Evolutionary conservation across 805 yeast species (phyloP), one percentile per base, ranked within the genome.

Genomic region (Teunomyces aglyptinius): DNA sequence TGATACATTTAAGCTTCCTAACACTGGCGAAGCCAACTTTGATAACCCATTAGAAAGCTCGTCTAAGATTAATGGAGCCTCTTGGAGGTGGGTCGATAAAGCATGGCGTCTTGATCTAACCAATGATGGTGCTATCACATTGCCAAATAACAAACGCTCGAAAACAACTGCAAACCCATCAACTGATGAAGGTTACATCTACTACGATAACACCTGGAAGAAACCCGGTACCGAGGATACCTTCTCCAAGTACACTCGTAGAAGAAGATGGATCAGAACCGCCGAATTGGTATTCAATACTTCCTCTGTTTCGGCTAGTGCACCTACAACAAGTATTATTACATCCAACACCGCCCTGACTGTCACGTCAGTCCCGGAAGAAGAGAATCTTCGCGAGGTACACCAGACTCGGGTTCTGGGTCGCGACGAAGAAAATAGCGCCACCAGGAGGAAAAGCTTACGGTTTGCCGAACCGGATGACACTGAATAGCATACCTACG

Each of bases 61-160:
- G 49, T 52, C 61, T 52, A 57, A 58, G 41, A 81, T 85, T 35
- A 75, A 83, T 4, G 89, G 87, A 6, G 82, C 91, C 75, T 73
- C 76, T 16, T 94, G 98, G 98, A 78, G 86, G 61, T 94, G 98
- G 98, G 89, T 91, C 15, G 98, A 94, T 64, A 81, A 81, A 60
- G 78, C 90, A 1, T 92, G 99, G 99, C 74, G 91, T 55, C 73
- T 91, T 49, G 99, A 92, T 67, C 71, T 88, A 54, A 85, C 96
- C 11, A 89, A 88, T 56, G 96, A 89, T 61, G 96, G 96, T 2
- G 83, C 95, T 2, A 77, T 90, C 28, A 87, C 85, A 44, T 71
- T 87, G 50, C 76, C 86, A 19, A 80, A 82, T 42, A 72, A 83
- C 11, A 82, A 82, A 56, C 75, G 76, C 24, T 61, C 70, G 3